Evolutionary conservation across 2,329 filamentous ascomycete species (phyloP).

Genomic region (Lasiodiplodia gonubiensis): DNA sequence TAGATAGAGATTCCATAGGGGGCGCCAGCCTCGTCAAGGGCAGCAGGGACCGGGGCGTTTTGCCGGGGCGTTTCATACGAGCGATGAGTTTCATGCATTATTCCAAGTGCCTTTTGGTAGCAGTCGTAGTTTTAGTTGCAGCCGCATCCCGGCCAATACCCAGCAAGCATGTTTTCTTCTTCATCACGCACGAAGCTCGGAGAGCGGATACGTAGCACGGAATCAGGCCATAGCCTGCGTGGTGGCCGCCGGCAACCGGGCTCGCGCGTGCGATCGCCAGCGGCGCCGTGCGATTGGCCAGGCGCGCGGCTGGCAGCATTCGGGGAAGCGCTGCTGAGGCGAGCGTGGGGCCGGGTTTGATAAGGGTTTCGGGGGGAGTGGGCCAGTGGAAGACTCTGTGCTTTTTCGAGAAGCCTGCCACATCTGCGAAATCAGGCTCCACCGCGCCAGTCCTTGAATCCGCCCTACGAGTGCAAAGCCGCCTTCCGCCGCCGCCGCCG

Average conservation of each 20-base stretch:
- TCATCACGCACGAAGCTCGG: constrained; percentile 12
- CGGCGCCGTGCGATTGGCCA: constrained; percentile 10
- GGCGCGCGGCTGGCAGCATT: constrained; percentile 10
- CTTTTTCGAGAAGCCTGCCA: constrained; percentile 19
- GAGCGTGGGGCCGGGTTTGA: constrained; percentile 21
- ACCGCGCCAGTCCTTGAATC: constrained; percentile 18
- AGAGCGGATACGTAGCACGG: neutral
- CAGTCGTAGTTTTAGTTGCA: constrained; percentile 26
- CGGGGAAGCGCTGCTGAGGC: constrained; percentile 23
- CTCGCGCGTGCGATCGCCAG: constrained; percentile 14
- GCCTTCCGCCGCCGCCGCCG: constrained; percentile 22
- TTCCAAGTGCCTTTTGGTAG: constrained; percentile 4
- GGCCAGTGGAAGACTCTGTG: constrained; percentile 13
- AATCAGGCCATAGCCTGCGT: constrained; percentile 13
- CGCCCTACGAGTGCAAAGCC: constrained; percentile 26
- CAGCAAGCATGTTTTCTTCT: constrained; percentile 16
- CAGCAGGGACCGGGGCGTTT: constrained; percentile 3
- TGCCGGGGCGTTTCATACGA: constrained; percentile 24
- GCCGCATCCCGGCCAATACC: constrained; percentile 20
- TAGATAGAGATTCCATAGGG: constrained; percentile 28
- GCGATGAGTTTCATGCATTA: constrained; percentile 26
- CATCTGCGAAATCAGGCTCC: constrained; percentile 15
- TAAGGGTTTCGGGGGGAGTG: constrained; percentile 17
- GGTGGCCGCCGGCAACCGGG: constrained; percentile 5
- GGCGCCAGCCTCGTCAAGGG: constrained; percentile 12